phyloP scores from a whole-genome alignment of 305 asterid species.

The Rubia peregrina region DNA sequence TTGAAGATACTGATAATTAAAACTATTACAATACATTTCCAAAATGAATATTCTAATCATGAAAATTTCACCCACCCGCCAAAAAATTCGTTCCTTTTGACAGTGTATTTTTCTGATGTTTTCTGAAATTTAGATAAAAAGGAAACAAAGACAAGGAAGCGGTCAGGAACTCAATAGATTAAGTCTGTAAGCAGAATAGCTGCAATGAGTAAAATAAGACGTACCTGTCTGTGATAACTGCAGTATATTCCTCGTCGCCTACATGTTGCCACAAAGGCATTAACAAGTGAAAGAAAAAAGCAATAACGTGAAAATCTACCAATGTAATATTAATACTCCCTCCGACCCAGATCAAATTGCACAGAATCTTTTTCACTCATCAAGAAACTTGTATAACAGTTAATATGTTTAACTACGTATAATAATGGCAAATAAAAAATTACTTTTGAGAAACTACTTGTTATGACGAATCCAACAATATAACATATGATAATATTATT shows the following conservation, averaged over 20 bases:
- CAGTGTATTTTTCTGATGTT: constrained; percentile 53
- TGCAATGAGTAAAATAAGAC: constrained; percentile 11
- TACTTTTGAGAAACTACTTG: too few species aligned
- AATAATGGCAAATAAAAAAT: too few species aligned
- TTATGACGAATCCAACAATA: too few species aligned
- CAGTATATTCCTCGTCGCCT: constrained; percentile 63
- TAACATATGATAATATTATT: too few species aligned
- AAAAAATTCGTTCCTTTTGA: constrained; percentile 66
- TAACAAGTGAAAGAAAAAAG: constrained; percentile 8
- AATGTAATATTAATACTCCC: not conserved
- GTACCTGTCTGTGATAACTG: constrained; percentile 60
- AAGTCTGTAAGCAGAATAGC: not conserved
- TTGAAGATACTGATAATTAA: not conserved
- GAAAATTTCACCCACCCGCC: constrained; percentile 61
- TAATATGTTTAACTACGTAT: too few species aligned
- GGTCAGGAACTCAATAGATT: not conserved
- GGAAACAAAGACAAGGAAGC: constrained; percentile 3
- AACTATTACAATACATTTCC: not conserved
- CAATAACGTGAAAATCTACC: not conserved
- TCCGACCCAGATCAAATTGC: too few species aligned
- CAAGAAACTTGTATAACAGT: too few species aligned
- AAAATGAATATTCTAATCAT: not conserved
- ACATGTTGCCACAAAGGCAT: constrained; percentile 19
- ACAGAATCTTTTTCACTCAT: too few species aligned
- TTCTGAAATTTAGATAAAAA: constrained; percentile 28